phyloP scores from a whole-genome alignment of 768 basidiomycete species.

The Dacryopinax spathularia region DNA sequence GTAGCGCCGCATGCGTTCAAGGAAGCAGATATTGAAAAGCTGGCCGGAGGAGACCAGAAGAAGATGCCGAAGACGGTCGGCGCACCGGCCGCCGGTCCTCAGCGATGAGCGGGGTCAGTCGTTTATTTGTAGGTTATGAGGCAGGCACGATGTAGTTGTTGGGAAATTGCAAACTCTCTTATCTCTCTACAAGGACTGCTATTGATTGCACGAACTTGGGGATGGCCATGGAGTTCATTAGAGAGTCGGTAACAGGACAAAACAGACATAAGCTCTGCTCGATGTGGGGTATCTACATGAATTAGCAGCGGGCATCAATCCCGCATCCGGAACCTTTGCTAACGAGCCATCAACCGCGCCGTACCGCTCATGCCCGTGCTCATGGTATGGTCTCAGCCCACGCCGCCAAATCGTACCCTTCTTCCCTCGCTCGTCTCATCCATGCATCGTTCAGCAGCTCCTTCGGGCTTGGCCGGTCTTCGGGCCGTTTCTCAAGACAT shows the following conservation, averaged over 20 bases:
- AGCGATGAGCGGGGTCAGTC: background rate
- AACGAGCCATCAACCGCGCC: too few species aligned
- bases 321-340: too few species aligned
- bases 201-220: too few species aligned
- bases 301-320: too few species aligned
- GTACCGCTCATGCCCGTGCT: background rate
- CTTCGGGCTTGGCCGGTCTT: constrained; percentile 68
- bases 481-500: constrained; percentile 84
- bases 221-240: too few species aligned
- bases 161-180: too few species aligned
- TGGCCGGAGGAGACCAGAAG: constrained; percentile 58
- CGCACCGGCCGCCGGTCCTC: constrained; percentile 4
- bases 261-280: too few species aligned
- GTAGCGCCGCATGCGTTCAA: constrained; percentile 18
- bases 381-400: constrained; percentile 5
- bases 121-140: too few species aligned
- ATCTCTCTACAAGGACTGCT: too few species aligned
- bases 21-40: constrained; percentile 56
- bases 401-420: constrained; percentile 5
- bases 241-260: too few species aligned
- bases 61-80: constrained; percentile 84
- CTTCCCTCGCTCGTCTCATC: background rate
- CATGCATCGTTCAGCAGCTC: constrained; percentile 45
- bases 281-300: too few species aligned
- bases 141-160: too few species aligned